Evolutionary conservation across 208 protist genomes (phyloP).

Genomic region (Vickermania spadyakhi): DNA sequence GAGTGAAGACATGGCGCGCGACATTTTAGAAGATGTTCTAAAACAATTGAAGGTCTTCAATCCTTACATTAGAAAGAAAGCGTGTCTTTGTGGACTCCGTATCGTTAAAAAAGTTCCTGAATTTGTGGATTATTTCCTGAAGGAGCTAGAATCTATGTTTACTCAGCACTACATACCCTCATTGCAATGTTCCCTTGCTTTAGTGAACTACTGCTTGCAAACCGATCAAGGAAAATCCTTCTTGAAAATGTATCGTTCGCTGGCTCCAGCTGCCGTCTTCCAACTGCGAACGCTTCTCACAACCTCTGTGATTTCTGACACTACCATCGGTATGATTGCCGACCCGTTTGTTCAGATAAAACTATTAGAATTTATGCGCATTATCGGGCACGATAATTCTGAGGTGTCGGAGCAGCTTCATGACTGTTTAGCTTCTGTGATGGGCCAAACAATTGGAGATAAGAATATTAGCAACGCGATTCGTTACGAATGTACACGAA

Average conservation of each 20-base stretch:
- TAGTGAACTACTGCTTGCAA: slow-evolving; percentile 89
- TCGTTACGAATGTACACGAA: slow-evolving; percentile 97
- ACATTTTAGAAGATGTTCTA: slow-evolving; percentile 83
- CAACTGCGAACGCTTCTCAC: slow-evolving; percentile 94
- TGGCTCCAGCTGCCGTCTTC: slow-evolving; percentile 88
- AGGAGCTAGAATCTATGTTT: slow-evolving; percentile 63
- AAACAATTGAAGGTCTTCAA: slow-evolving; percentile 77
- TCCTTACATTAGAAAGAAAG: slow-evolving; percentile 94
- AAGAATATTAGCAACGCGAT: slow-evolving; percentile 97
- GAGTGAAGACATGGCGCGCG: slow-evolving; percentile 92
- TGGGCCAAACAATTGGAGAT: slow-evolving; percentile 95
- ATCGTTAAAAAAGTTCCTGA: slow-evolving; percentile 93
- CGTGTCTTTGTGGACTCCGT: slow-evolving; percentile 71
- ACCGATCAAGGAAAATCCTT: slow-evolving; percentile 31
- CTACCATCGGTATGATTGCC: slow-evolving; percentile 93
- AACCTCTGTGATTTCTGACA: slow-evolving; percentile 89
- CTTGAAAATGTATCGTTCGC: slow-evolving; percentile 64
- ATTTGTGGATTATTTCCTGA: slow-evolving; percentile 94
- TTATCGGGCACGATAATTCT: slow-evolving; percentile 91
- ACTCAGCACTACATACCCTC: slow-evolving; percentile 47
- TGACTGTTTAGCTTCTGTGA: slow-evolving; percentile 96
- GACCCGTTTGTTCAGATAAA: slow-evolving; percentile 99
- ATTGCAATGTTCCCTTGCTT: slow-evolving; percentile 86
- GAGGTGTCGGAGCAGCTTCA: slow-evolving; percentile 94
- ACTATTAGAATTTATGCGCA: slow-evolving; percentile 92